phyloP scores from a whole-genome alignment of 345 rosid species.

The Fremontodendron californicum region DNA sequence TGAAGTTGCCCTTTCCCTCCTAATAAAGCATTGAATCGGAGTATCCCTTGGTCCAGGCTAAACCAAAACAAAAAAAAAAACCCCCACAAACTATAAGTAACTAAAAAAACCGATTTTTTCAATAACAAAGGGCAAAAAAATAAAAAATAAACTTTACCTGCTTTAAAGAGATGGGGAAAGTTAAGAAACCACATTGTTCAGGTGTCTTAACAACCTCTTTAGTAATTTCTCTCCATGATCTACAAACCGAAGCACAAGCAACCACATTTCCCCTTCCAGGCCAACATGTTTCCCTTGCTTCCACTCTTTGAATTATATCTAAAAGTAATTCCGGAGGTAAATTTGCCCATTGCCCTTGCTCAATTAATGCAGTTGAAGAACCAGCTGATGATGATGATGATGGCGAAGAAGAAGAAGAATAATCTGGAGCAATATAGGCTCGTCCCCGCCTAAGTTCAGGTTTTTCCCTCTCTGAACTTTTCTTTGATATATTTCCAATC shows the following conservation, averaged over 20 bases:
- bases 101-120: background rate
- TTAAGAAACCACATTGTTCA: conserved; percentile 64
- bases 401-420: conserved; percentile 10
- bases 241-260: conserved; percentile 82
- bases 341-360: conserved; percentile 66
- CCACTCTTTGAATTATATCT: conserved; percentile 62
- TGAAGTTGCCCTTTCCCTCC: conserved; percentile 68
- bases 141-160: conserved; percentile 41
- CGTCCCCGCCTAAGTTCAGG: conserved; percentile 39
- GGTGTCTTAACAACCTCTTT: conserved; percentile 61
- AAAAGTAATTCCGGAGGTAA: conserved; percentile 84
- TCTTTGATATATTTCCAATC: conserved; percentile 33
- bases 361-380: conserved; percentile 9
- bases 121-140: background rate
- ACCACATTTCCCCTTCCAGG: conserved; percentile 79
- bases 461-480: conserved; percentile 25
- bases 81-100: background rate
- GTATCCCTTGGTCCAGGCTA: conserved; percentile 87
- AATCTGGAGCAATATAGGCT: conserved; percentile 71
- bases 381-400: background rate
- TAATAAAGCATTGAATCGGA: conserved; percentile 83
- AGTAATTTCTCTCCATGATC: conserved; percentile 74
- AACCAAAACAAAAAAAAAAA: conserved; percentile 15
- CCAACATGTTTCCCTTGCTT: conserved; percentile 55
- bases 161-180: conserved; percentile 79